A percentile compares a stretch with the other conserved stretches of the same genome.
Conservation (phyloP, 768 basidiomycete genomes). For the Agaricus sinodeliciosus region DNA sequence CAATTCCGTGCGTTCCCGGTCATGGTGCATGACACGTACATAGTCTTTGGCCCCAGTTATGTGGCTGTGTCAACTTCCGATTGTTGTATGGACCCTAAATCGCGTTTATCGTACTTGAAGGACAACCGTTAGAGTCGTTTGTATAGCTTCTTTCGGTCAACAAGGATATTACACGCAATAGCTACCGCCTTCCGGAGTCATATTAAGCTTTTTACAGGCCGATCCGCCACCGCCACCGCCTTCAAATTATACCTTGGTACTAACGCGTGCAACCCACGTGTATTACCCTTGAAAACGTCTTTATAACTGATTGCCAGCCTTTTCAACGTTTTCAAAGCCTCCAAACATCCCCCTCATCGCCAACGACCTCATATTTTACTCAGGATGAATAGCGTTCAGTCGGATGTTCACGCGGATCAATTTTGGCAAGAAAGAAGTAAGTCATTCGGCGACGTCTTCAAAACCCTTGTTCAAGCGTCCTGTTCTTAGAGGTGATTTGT, state of each 20-base stretch:
- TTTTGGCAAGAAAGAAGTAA: conserved; percentile 8
- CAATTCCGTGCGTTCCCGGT: too few species aligned
- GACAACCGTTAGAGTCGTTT: neutral
- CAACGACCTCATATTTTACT: neutral
- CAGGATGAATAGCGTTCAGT: neutral
- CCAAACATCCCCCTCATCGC: neutral
- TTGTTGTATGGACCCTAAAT: neutral
- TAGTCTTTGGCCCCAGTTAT: too few species aligned
- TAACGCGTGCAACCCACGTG: conserved; percentile 10
- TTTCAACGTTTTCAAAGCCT: conserved; percentile 5
- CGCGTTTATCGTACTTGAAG: neutral
- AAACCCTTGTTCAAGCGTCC: neutral
- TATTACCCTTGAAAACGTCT: conserved; percentile 10
- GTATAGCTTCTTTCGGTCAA: neutral
- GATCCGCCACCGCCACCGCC: conserved; percentile 1
- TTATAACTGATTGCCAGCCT: conserved; percentile 1
- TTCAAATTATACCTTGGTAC: conserved; percentile 7
- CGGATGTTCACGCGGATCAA: neutral
- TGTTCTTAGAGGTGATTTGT: conserved; percentile 1
- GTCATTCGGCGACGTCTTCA: neutral
- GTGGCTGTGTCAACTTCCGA: neutral
- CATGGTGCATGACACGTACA: too few species aligned
- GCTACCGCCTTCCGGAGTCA: neutral
- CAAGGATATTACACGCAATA: neutral
- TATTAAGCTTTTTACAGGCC: neutral